Conservation (phyloP, 1,139 yeast species). For the Geotrichum fermentans region DNA sequence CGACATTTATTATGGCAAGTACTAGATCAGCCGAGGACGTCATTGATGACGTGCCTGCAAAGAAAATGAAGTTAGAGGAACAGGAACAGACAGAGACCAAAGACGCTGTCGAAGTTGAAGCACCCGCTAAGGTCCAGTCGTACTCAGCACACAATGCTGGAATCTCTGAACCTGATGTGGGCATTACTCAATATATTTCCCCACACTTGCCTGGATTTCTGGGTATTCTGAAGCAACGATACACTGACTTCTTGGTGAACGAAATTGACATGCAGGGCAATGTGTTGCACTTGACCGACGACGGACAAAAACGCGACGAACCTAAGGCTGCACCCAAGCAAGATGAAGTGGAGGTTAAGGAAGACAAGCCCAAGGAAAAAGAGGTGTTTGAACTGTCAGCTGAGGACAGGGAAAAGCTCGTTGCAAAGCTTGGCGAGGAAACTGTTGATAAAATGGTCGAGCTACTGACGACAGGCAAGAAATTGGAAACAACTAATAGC, state of each 20-base stretch:
- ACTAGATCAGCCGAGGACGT: conserved; percentile 17
- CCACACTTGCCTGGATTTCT: conserved; percentile 55
- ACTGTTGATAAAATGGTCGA: conserved; percentile 52
- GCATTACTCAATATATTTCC: conserved; percentile 68
- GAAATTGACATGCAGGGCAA: conserved; percentile 67
- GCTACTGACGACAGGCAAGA: conserved; percentile 54
- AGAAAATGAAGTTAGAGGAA: conserved; percentile 13
- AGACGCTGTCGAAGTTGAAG: not conserved
- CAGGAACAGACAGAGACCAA: not conserved
- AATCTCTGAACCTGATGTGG: conserved; percentile 68
- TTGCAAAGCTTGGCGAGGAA: conserved; percentile 53
- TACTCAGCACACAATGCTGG: conserved; percentile 29
- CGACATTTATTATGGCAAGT: too few species aligned
- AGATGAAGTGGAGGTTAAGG: conserved; percentile 22
- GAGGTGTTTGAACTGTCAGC: conserved; percentile 20
- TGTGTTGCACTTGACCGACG: conserved; percentile 70
- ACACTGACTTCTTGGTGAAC: conserved; percentile 91
- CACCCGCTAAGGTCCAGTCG: not conserved
- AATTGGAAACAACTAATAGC: conserved; percentile 53
- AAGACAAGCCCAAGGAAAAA: conserved; percentile 9
- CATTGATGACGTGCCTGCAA: conserved; percentile 9
- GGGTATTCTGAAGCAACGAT: conserved; percentile 80
- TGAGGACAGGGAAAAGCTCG: conserved; percentile 40
- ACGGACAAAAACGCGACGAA: conserved; percentile 53
- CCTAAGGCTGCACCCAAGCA: conserved; percentile 23